Conservation (phyloP, 805 yeast genomes). For the Ogataea trehalophila region DNA sequence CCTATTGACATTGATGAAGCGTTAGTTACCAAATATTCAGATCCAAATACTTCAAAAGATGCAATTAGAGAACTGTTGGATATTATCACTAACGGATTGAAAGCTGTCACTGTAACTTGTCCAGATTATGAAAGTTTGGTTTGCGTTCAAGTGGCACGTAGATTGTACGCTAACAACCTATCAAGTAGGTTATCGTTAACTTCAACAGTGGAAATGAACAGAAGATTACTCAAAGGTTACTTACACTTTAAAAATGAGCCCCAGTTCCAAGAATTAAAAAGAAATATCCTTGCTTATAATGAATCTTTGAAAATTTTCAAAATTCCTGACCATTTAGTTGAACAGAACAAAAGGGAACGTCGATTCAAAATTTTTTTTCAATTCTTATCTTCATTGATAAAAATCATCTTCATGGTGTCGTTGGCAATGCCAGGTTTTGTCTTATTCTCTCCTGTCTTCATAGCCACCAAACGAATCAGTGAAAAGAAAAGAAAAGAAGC, state of each 20-base stretch:
- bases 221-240: conserved; percentile 81
- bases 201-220: conserved; percentile 82
- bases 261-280: conserved; percentile 52
- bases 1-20: conserved; percentile 66
- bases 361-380: conserved; percentile 20
- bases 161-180: conserved; percentile 76
- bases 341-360: conserved; percentile 31
- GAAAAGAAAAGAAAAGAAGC: conserved; percentile 71
- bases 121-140: conserved; percentile 86
- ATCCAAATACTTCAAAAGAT: conserved; percentile 56
- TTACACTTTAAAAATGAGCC: conserved; percentile 69
- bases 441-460: conserved; percentile 83
- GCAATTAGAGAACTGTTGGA: conserved; percentile 72
- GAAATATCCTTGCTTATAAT: conserved; percentile 68
- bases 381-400: conserved; percentile 29
- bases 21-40: conserved; percentile 59
- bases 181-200: conserved; percentile 72
- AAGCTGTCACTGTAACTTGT: conserved; percentile 82
- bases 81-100: conserved; percentile 64
- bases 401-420: conserved; percentile 50
- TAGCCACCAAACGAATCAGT: conserved; percentile 72
- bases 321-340: conserved; percentile 59
- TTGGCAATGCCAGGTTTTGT: conserved; percentile 85
- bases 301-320: conserved; percentile 43
- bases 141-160: conserved; percentile 87